Evolutionary conservation across 495 filamentous ascomycete genomes (phyloP).

Genomic region (Penicillium psychrofluorescens): DNA sequence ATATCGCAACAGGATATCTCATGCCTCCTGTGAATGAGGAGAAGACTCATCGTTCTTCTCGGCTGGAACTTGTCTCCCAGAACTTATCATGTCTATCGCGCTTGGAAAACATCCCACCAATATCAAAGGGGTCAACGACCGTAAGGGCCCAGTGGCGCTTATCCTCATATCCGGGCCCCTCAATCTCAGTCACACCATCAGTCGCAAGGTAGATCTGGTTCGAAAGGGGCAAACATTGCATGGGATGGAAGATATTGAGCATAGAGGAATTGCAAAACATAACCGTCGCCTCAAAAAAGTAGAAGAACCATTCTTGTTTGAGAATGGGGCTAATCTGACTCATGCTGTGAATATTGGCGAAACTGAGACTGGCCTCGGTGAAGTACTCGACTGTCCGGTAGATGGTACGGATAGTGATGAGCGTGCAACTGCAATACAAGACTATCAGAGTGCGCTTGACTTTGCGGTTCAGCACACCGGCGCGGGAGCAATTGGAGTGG

Average conservation of each 20-base stretch:
- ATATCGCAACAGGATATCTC: background rate
- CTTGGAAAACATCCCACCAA: slow-evolving; percentile 48
- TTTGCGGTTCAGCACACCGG: slow-evolving; percentile 45
- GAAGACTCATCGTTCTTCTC: background rate
- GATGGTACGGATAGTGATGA: slow-evolving; percentile 57
- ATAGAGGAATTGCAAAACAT: slow-evolving; percentile 58
- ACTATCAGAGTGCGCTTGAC: slow-evolving; percentile 51
- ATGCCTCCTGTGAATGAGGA: background rate
- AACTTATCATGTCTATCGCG: slow-evolving; percentile 43
- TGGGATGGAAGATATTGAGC: slow-evolving; percentile 58
- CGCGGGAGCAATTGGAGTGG: slow-evolving; percentile 49
- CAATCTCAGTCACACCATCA: slow-evolving; percentile 60
- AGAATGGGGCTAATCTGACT: slow-evolving; percentile 41
- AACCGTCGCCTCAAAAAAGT: slow-evolving; percentile 57
- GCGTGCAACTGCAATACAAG: slow-evolving; percentile 52
- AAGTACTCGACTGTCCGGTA: slow-evolving; percentile 62
- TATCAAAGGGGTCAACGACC: slow-evolving; percentile 61
- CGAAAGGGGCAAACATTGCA: slow-evolving; percentile 50
- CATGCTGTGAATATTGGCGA: slow-evolving; percentile 25
- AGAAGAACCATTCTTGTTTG: slow-evolving; percentile 67
- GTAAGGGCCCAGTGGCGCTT: slow-evolving; percentile 45
- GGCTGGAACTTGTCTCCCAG: slow-evolving; percentile 42
- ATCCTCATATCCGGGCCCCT: slow-evolving; percentile 57
- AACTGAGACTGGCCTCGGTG: slow-evolving; percentile 30
- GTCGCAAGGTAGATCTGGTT: slow-evolving; percentile 56